A percentile compares a stretch with the other conserved stretches of the same genome.
phyloP scores from a whole-genome alignment of 2,329 filamentous ascomycete species.

The Colletotrichum cuscutae region DNA sequence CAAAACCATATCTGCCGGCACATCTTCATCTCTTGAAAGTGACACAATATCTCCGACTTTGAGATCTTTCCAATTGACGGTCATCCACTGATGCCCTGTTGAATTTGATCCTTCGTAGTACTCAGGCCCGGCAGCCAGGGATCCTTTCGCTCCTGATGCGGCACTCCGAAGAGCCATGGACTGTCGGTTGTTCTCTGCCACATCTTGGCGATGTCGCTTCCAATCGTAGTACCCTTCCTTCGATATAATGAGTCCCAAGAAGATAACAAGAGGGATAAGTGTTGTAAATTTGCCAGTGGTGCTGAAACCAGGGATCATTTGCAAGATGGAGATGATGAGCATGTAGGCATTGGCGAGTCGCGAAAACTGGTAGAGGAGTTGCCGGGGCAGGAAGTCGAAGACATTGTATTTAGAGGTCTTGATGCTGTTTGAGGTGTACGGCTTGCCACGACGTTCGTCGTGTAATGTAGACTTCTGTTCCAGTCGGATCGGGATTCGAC shows the following conservation, averaged over 20 bases:
- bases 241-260: conserved; percentile 81
- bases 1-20: conserved; percentile 85
- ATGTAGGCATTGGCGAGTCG: conserved; percentile 91
- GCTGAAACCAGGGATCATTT: conserved; percentile 80
- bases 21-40: conserved; percentile 75
- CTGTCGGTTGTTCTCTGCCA: conserved; percentile 72
- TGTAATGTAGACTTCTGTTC: conserved; percentile 52
- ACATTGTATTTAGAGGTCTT: conserved; percentile 85
- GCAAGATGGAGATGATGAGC: conserved; percentile 82
- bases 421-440: conserved; percentile 71
- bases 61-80: conserved; percentile 55
- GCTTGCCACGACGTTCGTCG: conserved; percentile 56
- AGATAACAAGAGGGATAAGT: conserved; percentile 78
- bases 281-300: conserved; percentile 82
- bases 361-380: conserved; percentile 86
- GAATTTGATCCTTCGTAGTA: conserved; percentile 44
- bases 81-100: conserved; percentile 65
- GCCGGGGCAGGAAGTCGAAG: conserved; percentile 88
- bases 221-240: conserved; percentile 93
- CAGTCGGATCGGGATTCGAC: conserved; percentile 55
- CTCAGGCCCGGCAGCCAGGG: conserved; percentile 41
- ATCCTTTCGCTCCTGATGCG: conserved; percentile 40
- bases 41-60: conserved; percentile 61
- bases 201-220: conserved; percentile 81
- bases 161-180: conserved; percentile 1